phyloP scores from a whole-genome alignment of 176 grass and related monocot genomes.

The Musa beccarii region DNA sequence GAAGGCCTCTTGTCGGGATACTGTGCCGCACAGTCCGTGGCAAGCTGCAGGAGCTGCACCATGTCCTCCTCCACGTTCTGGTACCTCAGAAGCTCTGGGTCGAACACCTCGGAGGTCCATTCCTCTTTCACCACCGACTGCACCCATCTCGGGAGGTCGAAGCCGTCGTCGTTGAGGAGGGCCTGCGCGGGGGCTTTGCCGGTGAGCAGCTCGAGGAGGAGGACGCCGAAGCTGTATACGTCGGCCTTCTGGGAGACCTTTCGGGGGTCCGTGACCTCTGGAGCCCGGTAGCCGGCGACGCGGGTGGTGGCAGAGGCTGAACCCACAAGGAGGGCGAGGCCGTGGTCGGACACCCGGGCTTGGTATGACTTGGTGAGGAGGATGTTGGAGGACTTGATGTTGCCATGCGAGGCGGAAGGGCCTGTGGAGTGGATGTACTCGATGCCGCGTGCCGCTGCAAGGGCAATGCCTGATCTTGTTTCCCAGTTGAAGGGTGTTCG shows the following conservation, averaged over 20 bases:
- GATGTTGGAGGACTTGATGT: slow-evolving; percentile 74
- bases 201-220: slow-evolving; percentile 67
- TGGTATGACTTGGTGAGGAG: slow-evolving; percentile 40
- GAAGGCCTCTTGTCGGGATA: slow-evolving; percentile 36
- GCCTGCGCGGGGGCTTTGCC: slow-evolving; percentile 52
- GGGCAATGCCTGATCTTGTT: slow-evolving; percentile 40
- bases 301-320: slow-evolving; percentile 34
- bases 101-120: slow-evolving; percentile 64
- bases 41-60: slow-evolving; percentile 58
- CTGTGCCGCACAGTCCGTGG: slow-evolving; percentile 46
- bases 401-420: slow-evolving; percentile 46
- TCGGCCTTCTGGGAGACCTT: slow-evolving; percentile 51
- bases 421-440: slow-evolving; percentile 83
- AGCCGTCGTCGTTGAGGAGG: slow-evolving; percentile 46
- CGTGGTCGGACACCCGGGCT: slow-evolving; percentile 59
- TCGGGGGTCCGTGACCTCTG: slow-evolving; percentile 50
- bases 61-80: slow-evolving; percentile 57
- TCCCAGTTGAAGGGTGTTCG: slow-evolving; percentile 56
- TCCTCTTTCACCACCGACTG: slow-evolving; percentile 57
- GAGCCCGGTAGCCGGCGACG: slow-evolving; percentile 52
- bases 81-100: slow-evolving; percentile 55
- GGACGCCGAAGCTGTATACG: slow-evolving; percentile 73
- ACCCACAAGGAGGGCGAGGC: slow-evolving; percentile 52
- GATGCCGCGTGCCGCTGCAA: slow-evolving; percentile 48
- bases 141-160: slow-evolving; percentile 68